Evolutionary conservation across 2,329 filamentous ascomycete species (phyloP).

Genomic region (Alternaria metachromatica): DNA sequence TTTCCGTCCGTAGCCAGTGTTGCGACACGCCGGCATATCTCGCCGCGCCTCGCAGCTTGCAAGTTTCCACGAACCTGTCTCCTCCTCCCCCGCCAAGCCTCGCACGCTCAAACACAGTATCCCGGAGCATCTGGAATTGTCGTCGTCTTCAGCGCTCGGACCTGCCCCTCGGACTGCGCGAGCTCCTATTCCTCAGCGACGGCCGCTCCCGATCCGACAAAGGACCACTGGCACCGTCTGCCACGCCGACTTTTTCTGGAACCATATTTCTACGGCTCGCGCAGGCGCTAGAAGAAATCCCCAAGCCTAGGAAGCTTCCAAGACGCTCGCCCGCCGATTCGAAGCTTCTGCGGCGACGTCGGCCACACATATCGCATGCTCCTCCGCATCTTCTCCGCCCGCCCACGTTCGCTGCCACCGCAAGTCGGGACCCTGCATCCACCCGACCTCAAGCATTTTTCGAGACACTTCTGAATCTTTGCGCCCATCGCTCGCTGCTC

Average conservation of each 20-base stretch:
- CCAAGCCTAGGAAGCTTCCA: constrained; percentile 5
- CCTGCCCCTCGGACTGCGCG: constrained; percentile 12
- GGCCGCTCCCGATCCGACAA: constrained; percentile 23
- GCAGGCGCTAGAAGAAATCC: constrained; percentile 20
- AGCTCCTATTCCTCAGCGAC: constrained; percentile 20
- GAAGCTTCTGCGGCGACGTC: constrained; percentile 12
- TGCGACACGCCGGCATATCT: constrained; percentile 3
- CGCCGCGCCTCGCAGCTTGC: not conserved
- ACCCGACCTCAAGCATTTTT: constrained; percentile 5
- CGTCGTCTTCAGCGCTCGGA: constrained; percentile 9
- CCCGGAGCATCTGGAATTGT: not conserved
- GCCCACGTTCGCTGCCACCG: constrained; percentile 4
- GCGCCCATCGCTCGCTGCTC: not conserved
- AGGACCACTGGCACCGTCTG: constrained; percentile 10
- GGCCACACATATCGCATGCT: constrained; percentile 22
- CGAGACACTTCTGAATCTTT: constrained; percentile 5
- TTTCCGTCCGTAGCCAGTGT: not conserved
- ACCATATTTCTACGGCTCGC: constrained; percentile 14
- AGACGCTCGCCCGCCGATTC: constrained; percentile 1
- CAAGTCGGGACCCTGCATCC: constrained; percentile 16
- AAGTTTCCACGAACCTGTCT: not conserved
- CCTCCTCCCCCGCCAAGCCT: constrained; percentile 11
- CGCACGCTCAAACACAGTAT: not conserved
- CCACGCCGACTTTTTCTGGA: constrained; percentile 16
- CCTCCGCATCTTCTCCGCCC: constrained; percentile 18